Base-by-base conservation (phyloP, 2,329 filamentous ascomycete species). In the Apiospora hydei region DNA sequence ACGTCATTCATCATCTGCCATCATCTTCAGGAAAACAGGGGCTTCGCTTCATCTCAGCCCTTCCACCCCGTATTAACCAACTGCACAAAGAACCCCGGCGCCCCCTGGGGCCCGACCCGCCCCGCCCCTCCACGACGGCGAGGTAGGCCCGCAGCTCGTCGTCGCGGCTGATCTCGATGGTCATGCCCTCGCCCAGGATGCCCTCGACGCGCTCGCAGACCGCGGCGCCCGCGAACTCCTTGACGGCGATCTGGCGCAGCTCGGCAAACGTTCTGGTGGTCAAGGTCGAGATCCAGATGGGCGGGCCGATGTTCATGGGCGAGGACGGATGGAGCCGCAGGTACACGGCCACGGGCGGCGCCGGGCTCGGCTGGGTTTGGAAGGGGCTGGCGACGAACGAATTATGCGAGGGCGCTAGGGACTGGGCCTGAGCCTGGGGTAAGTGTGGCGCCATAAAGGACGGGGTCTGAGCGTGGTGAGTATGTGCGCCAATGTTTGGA, bases 91-190 rank as follows among this genome's bases (percentile, higher is more conserved):
- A 68, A 68, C 13, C 66, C 66, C 41, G 66, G 66, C 24, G 66
- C 66, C 30, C 66, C 66, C 43, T 68, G 66, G 5, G 66, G 41
- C 10, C 70, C 41, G 57, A 41, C 1, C 66, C 30, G 76, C 77
- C 16, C 78, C 84, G 81, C 49, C 83, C 85, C 74, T 88, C 83
- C 38, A 92, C 85, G 78, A 93, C 91, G 67, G 87, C 85, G 75
- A 96, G 81, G 81, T 95, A 96, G 0, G 91, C 91, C 72, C 88
- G 87, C 74, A 96, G 80, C 82, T 96, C 93, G 74, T 90, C 88
- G 76, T 95, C 92, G 53, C 91, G 87, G 71, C 91, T 91, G 76
- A 96, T 91, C 71, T 86, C 83, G 77, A 93, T 88, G 21, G 84
- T 84, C 64, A 93, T 84, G 6, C 88, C 90, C 74, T 86, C 86